A percentile compares a stretch with the other conserved stretches of the same genome.
These are phyloP conservation scores for Anthoceros angustus DNA, from an alignment of 225 moss, liverwort and hornwort species.

Conservation along the genomic window DNA sequence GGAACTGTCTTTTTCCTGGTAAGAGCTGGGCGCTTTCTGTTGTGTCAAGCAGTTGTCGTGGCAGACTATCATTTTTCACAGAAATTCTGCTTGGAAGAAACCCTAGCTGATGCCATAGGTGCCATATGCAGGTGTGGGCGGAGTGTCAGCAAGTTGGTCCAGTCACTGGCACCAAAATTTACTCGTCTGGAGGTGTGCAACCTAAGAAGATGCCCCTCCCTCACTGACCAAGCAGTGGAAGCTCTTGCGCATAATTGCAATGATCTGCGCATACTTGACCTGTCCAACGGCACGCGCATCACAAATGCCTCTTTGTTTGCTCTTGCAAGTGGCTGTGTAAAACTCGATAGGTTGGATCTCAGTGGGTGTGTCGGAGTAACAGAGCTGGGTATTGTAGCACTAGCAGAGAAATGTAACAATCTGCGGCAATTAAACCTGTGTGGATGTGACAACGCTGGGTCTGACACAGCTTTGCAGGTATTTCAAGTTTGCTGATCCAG, in stretches of 20 bases:
- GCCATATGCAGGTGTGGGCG: conserved; percentile 56
- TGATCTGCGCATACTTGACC: conserved; percentile 59
- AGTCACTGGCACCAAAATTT: conserved; percentile 80
- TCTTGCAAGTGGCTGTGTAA: conserved; percentile 56
- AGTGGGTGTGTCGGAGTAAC: conserved; percentile 80
- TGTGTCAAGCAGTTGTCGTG: background rate
- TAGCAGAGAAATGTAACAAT: conserved; percentile 66
- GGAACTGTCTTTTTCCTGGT: conserved; percentile 89
- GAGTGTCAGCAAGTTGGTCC: conserved; percentile 69
- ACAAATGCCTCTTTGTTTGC: conserved; percentile 59
- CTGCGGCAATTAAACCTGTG: conserved; percentile 77
- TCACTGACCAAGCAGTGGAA: conserved; percentile 61
- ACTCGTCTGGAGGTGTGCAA: conserved; percentile 58
- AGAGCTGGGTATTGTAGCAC: conserved; percentile 61
- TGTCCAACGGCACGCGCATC: conserved; percentile 56
- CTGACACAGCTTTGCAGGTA: conserved; percentile 74
- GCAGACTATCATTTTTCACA: background rate
- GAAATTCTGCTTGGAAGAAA: background rate
- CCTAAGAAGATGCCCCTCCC: conserved; percentile 45
- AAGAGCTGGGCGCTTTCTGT: background rate
- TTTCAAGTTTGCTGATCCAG: background rate
- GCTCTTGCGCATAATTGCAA: conserved; percentile 57
- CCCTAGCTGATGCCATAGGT: background rate
- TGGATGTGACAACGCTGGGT: conserved; percentile 73
- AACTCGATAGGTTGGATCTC: conserved; percentile 70